Conservation (phyloP, 164 flowering plant species). For the Vitis rotundifolia region DNA sequence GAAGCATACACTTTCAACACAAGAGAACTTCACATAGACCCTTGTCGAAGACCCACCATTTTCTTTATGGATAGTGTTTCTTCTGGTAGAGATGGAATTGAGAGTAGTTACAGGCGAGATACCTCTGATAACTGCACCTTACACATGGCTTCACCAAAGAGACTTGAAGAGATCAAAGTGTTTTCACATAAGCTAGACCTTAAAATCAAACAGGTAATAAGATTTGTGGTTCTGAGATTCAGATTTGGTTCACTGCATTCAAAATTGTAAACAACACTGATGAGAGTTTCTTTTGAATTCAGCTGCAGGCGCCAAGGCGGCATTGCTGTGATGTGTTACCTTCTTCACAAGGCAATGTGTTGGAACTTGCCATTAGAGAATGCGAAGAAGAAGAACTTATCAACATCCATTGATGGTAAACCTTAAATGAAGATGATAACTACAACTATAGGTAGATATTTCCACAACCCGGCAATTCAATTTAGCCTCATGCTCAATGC, state of each 20-base stretch:
- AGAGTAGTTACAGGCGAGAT: constrained; percentile 33
- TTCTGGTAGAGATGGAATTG: constrained; percentile 11
- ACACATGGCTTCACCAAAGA: constrained; percentile 39
- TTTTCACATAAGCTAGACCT: constrained; percentile 39
- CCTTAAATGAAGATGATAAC: background rate
- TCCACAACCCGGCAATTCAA: background rate
- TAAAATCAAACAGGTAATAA: constrained; percentile 39
- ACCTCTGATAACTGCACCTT: constrained; percentile 30
- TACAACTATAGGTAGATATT: background rate
- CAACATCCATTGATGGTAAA: constrained; percentile 31
- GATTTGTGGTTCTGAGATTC: too few relatives aligned
- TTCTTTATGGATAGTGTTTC: constrained; percentile 40
- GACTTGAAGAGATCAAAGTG: constrained; percentile 46
- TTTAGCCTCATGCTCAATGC: background rate
- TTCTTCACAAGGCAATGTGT: constrained; percentile 23
- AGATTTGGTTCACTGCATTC: background rate
- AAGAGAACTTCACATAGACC: constrained; percentile 27
- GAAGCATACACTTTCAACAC: constrained; percentile 28
- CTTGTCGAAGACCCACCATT: constrained; percentile 41
- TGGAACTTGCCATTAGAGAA: constrained; percentile 57
- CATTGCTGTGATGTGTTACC: constrained; percentile 65
- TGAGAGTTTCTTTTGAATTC: background rate
- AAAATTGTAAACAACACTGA: background rate
- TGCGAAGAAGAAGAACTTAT: constrained; percentile 58
- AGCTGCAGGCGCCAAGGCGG: constrained; percentile 60